Conservation (phyloP, 208 protist species). For the Wallacemonas collosoma region DNA sequence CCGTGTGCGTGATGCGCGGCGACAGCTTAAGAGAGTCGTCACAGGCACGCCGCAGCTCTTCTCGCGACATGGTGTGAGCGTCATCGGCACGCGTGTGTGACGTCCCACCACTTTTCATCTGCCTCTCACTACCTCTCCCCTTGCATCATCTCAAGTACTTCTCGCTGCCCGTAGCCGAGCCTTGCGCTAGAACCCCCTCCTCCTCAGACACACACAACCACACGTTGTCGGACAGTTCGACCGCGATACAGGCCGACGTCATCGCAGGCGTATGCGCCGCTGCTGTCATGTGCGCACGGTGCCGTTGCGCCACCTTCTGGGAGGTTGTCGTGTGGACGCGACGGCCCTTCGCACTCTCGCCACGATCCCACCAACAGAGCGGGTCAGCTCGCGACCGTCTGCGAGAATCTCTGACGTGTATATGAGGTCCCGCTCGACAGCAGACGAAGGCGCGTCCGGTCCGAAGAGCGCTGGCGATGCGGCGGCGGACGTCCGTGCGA, state of each 20-base stretch:
- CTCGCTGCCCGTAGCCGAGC: no score
- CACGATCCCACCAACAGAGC: conserved; percentile 42
- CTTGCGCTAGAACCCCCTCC: no score
- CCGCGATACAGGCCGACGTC: no score
- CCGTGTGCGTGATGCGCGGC: no score
- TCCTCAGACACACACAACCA: not conserved
- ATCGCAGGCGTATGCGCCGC: not conserved
- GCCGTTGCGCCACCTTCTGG: not conserved
- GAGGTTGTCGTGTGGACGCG: not conserved
- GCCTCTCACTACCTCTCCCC: no score
- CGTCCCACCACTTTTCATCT: no score
- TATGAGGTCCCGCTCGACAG: not conserved
- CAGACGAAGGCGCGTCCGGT: not conserved
- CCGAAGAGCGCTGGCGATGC: not conserved
- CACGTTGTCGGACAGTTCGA: not conserved
- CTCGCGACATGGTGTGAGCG: no score
- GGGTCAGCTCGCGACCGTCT: conserved; percentile 23
- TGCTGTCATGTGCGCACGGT: not conserved
- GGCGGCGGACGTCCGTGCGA: no score
- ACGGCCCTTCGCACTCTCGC: not conserved
- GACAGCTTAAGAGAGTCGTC: no score
- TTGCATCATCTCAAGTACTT: no score
- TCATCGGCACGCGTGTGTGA: no score
- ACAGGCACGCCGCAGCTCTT: no score
- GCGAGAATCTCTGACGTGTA: conserved; percentile 26